Evolutionary conservation across 2,329 filamentous ascomycete genomes (phyloP), one percentile per base, ranked within the genome.

Genomic region (Colletotrichum gigasporum): DNA sequence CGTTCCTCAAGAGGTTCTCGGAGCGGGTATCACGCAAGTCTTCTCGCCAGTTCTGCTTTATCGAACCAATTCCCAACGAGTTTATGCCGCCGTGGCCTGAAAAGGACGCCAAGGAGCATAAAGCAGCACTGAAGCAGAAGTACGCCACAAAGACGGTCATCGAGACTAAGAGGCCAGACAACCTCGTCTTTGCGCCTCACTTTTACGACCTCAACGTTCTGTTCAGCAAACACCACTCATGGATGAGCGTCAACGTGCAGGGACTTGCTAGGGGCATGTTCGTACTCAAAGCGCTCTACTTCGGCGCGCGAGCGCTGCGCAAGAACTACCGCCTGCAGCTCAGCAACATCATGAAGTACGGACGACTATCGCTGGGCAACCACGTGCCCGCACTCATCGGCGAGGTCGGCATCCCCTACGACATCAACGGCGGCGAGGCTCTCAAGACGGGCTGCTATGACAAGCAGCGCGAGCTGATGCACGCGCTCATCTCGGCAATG

Each of bases 161-260:
- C 5, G 63, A 69, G 2, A 65, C 69, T 7, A 64, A 66, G 10
- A 73, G 71, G 10, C 77, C 72, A 2, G 47, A 37, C 10, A 77
- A 75, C 64, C 65, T 80, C n/a, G 76, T 79, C 11, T 80, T 78
- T 48, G 76, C 78, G 0, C 78, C 78, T 5, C 78, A 80, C 62
- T 80, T 80, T 62, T 80, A 80, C 61, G 78, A 80, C 39, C 73
- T 80, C 16, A 78, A 80, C 34, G 78, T 79, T 0, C 62, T 80
- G 1, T 80, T 78, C 61, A 75, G 71, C 66, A 78, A 78, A 50
- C 65, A 68, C 16, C 76, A 78, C 52, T 70, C 69, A 0, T 73
- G 72, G 66, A 77, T 78, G 75, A 76, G 74, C 45, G 76, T 78
- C 48, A 76, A 79, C 14, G 78, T 80, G n/a, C 79, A 80, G 41